Percentiles rank a stretch among this genome's conserved stretches.
Evolutionary conservation across 371 early-diverging fungal species (phyloP).

Genomic region (Circinella umbellata): DNA sequence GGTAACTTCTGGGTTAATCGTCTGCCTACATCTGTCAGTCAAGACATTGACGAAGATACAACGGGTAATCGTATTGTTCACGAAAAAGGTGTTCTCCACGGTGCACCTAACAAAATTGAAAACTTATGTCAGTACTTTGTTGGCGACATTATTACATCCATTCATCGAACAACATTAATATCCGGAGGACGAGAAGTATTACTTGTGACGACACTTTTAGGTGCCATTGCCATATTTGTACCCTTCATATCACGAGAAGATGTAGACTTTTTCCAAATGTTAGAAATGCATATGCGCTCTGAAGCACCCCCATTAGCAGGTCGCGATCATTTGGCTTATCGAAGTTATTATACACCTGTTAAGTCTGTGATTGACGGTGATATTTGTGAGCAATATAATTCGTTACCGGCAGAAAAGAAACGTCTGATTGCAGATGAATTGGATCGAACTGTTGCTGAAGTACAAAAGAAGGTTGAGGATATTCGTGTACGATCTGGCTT

Average conservation of each 20-base stretch:
- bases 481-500: conserved; percentile 69
- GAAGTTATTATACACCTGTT: conserved; percentile 86
- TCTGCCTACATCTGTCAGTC: conserved; percentile 63
- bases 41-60: conserved; percentile 88
- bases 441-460: conserved; percentile 86
- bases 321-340: conserved; percentile 88
- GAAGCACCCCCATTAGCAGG: conserved; percentile 83
- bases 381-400: conserved; percentile 85
- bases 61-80: conserved; percentile 81
- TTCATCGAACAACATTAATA: conserved; percentile 79
- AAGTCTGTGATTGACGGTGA: conserved; percentile 90
- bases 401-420: conserved; percentile 73
- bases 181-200: conserved; percentile 87
- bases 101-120: conserved; percentile 84
- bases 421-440: conserved; percentile 84
- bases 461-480: conserved; percentile 93
- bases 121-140: conserved; percentile 79
- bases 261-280: conserved; percentile 89
- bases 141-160: conserved; percentile 86
- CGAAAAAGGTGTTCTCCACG: conserved; percentile 80
- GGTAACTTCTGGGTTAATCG: conserved; percentile 90
- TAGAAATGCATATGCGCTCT: conserved; percentile 90
- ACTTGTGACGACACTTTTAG: conserved; percentile 87
- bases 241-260: conserved; percentile 90
- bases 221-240: conserved; percentile 82